Evolutionary conservation across 257 asterid species (phyloP), one percentile per base, ranked within the genome.

Genomic region (Galeopsis tetrahit): DNA sequence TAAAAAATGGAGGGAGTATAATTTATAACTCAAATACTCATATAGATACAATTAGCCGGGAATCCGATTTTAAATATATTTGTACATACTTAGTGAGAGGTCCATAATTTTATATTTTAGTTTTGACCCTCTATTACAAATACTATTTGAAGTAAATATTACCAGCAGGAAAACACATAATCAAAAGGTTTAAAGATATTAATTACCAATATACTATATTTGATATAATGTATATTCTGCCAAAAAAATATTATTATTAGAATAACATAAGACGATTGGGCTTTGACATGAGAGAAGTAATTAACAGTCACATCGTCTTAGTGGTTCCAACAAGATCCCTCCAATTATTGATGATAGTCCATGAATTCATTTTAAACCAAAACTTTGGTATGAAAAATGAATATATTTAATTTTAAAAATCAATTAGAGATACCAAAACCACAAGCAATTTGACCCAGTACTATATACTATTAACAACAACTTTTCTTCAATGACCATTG

Each of bases 401-500:
- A 44, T 66, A 70, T 31, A 48, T 49, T 49, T 49, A 4, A n/a
- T 49, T 74, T 53, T 33, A 10, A 43, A 43, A 55, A 15, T 69
- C 10, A 58, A 15, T 67, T 57, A 80, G 70, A 69, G 66, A 52
- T 71, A 80, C 86, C 86, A 72, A 78, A 85, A 80, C 86, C 89
- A 78, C 77, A 75, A 82, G 68, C 82, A 74, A 82, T 74, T 39
- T 63, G 77, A 65, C 79, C 39, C 58, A 36, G 2, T n/a, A 21
- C 28, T 21, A 21, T 21, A 21, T 21, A 21, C 1, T 39, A 55
- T 53, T 75, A 21, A 33, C 65, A 64, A 73, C 33, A 42, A 10
- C 10, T 35, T 65, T 31, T 32, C 66, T 42, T 32, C 21, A 51
- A 6, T 63, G 13, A 13, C 14, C 34, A 60, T 65, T 60, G 69